These are phyloP conservation scores for Xylaria multiplex DNA, from an alignment of 2,329 filamentous ascomycete genomes.

Conservation along the genomic window DNA sequence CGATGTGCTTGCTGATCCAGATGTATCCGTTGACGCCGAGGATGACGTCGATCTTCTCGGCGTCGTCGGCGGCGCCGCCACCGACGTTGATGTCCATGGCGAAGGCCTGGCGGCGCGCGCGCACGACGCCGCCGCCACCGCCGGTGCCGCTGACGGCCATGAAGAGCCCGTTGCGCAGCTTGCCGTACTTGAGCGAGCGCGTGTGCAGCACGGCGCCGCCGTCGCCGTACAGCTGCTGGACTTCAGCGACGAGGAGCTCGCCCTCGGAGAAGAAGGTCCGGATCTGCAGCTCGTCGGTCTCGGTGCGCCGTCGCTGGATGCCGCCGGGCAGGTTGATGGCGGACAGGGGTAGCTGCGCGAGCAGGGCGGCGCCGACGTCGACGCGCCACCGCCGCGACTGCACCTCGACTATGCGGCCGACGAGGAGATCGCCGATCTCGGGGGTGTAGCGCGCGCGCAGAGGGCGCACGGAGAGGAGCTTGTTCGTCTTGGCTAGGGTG, in stretches of 20 bases:
- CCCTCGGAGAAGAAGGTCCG: constrained; percentile 97
- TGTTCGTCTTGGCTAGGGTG: constrained; percentile 92
- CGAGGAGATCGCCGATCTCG: constrained; percentile 94
- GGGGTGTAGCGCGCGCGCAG: constrained; percentile 93
- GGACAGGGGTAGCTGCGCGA: constrained; percentile 84
- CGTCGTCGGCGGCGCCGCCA: constrained; percentile 51
- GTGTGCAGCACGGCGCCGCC: constrained; percentile 90
- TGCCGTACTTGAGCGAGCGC: constrained; percentile 90
- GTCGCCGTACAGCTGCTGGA: constrained; percentile 88
- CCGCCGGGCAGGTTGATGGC: constrained; percentile 96
- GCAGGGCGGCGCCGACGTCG: constrained; percentile 87
- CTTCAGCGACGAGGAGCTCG: constrained; percentile 92
- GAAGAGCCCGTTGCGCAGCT: constrained; percentile 93
- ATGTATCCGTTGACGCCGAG: constrained; percentile 97
- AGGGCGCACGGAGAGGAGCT: constrained; percentile 89
- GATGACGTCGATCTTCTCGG: constrained; percentile 81
- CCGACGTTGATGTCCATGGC: constrained; percentile 67
- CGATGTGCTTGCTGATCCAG: constrained; percentile 88
- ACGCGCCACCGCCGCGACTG: constrained; percentile 94
- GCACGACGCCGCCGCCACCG: constrained; percentile 85
- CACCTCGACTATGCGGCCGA: constrained; percentile 95
- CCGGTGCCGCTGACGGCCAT: constrained; percentile 83
- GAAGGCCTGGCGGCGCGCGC: constrained; percentile 87
- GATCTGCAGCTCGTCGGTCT: constrained; percentile 97
- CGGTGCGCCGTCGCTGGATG: constrained; percentile 88